Conservation (phyloP, 129 eudicot genomes). For the Centrapalus pauciflorus region DNA sequence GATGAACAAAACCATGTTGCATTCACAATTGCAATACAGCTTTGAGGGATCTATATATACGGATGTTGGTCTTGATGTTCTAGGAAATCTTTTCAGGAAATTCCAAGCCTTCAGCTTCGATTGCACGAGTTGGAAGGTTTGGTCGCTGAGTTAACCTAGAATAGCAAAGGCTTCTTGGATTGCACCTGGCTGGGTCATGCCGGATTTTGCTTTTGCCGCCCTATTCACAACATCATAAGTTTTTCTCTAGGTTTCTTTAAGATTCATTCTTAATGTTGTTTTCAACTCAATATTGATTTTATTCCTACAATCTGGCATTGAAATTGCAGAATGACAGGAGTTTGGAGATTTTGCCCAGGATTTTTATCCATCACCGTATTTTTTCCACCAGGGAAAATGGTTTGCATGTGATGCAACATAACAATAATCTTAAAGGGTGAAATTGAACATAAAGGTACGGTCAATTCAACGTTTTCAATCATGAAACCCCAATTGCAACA, state of each 20-base stretch:
- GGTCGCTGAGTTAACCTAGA: too few relatives aligned
- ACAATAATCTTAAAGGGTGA: too few relatives aligned
- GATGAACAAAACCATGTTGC: not conserved
- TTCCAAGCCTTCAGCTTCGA: too few relatives aligned
- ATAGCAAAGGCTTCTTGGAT: too few relatives aligned
- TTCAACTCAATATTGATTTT: too few relatives aligned
- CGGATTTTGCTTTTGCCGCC: not conserved
- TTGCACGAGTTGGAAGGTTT: not conserved
- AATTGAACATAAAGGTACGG: not conserved
- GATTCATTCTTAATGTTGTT: not conserved
- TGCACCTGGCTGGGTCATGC: too few relatives aligned
- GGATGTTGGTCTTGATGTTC: not conserved
- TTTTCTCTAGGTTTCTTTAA: not conserved
- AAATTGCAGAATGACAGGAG: not conserved
- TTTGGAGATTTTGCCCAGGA: too few relatives aligned
- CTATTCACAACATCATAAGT: not conserved
- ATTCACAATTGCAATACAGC: not conserved
- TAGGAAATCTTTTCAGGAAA: too few relatives aligned
- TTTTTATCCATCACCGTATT: too few relatives aligned
- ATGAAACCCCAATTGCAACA: not conserved
- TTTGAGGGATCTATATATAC: too few relatives aligned
- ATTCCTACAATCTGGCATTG: not conserved
- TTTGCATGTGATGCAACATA: too few relatives aligned
- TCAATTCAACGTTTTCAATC: not conserved
- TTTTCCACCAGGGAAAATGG: too few relatives aligned